Base-by-base conservation (phyloP, 2,329 filamentous ascomycete genomes). In the Thielaviopsis punctulata region DNA sequence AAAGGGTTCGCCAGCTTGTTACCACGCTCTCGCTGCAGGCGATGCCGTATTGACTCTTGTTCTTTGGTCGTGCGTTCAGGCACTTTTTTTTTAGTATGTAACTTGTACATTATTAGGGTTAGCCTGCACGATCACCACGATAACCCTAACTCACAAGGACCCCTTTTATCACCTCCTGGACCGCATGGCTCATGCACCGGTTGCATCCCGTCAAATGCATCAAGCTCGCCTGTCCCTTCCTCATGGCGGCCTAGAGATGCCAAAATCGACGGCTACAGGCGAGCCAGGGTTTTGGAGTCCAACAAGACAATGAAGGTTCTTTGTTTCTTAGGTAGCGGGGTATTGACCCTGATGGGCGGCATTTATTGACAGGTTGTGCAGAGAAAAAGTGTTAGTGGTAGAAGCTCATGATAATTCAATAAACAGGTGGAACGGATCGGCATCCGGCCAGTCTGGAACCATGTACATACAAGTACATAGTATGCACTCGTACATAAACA, bases 151-250 rank as follows among this genome's bases (percentile, higher is more conserved):
- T 15, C 4, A n/a, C 2, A 12, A 36, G n/a, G n/a, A 15, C 13
- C 30, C 30, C 30, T 15, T 36, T 36, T 23, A 46, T 18, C 13
- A 21, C 39, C 45, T 25, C 45, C 2, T 25, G 21, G 10, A 27
- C 9, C 25, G 15, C 22, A 23, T 18, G 23, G 7, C 22, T 2
- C 15, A 9, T 27, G 45, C 19, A 18, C 25, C 25, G 3, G 45
- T 46, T 46, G 8, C 24, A 3, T 13, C 8, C n/a, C 19, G 45
- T n/a, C 25, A 21, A 24, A n/a, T 23, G 45, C 23, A 46, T 25
- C n/a, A 19, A 23, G 21, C 45, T 46, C 45, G 45, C 45, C 45
- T 46, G 45, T 46, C 45, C 45, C 22, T 46, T 46, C 45, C 45
- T 23, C 45, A 25, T 46, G 45, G 22, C 23, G 23, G 45, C 25